phyloP scores from a whole-genome alignment of 2,329 filamentous ascomycete species.

The Apiospora arundinis region DNA sequence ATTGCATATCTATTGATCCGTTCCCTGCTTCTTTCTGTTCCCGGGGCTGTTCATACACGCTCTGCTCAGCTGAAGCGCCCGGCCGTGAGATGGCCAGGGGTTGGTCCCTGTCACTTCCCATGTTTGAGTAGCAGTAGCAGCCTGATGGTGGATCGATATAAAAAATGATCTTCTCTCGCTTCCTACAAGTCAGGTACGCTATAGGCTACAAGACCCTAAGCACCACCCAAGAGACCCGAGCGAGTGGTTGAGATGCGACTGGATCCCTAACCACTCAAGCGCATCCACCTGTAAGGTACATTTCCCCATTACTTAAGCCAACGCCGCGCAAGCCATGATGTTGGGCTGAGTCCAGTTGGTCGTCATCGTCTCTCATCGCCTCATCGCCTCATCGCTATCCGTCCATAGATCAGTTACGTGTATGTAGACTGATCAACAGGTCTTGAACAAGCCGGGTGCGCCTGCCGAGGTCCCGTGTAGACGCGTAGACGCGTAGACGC shows the following conservation, averaged over 20 bases:
- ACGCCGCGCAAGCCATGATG: background rate
- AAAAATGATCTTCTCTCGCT: constrained; percentile 8
- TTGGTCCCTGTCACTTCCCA: constrained; percentile 10
- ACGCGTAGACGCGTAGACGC: too few species aligned
- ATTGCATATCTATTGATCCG: background rate
- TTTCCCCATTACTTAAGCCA: background rate
- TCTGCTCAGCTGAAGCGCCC: constrained; percentile 8
- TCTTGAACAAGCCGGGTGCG: too few species aligned
- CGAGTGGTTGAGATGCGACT: constrained; percentile 14
- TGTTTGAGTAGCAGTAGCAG: constrained; percentile 16
- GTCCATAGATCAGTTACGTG: too few species aligned
- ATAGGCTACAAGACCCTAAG: background rate
- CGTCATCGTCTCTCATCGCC: background rate
- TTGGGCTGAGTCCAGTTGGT: background rate
- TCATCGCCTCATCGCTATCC: too few species aligned
- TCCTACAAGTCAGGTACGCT: constrained; percentile 3
- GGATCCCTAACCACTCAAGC: background rate
- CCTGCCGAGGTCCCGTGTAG: too few species aligned
- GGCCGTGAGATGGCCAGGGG: background rate
- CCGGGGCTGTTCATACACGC: background rate
- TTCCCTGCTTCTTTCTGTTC: constrained; percentile 14
- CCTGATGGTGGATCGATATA: constrained; percentile 12
- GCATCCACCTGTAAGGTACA: constrained; percentile 8
- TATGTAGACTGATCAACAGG: too few species aligned
- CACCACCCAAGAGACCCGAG: constrained; percentile 15